Percentiles rank a stretch among this genome's conserved stretches.
phyloP scores from a whole-genome alignment of 805 yeast species.

The Candida koratica region DNA sequence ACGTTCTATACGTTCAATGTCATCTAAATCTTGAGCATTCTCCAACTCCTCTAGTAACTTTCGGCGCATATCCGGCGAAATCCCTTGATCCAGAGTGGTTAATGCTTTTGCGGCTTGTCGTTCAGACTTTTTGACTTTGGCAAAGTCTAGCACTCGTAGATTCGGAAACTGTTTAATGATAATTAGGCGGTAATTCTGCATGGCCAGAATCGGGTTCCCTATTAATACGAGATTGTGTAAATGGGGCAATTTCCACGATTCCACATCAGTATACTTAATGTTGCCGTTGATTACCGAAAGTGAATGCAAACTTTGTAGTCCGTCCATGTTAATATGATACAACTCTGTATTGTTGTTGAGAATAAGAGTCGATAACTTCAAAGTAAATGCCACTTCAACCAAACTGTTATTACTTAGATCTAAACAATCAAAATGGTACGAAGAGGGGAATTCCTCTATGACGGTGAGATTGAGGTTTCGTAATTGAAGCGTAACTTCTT shows the following conservation, averaged over 20 bases:
- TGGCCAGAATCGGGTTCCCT: conserved; percentile 55
- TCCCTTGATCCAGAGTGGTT: conserved; percentile 22
- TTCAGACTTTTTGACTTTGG: conserved; percentile 55
- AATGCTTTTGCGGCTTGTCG: conserved; percentile 40
- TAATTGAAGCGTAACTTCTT: conserved; percentile 32
- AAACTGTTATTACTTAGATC: conserved; percentile 78
- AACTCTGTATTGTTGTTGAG: conserved; percentile 54
- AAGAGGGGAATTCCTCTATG: conserved; percentile 35
- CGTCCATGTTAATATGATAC: conserved; percentile 6
- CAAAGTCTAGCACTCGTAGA: conserved; percentile 63
- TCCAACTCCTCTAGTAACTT: conserved; percentile 51
- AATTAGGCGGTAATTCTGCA: conserved; percentile 54
- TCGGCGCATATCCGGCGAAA: conserved; percentile 22
- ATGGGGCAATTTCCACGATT: conserved; percentile 25
- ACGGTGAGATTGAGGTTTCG: conserved; percentile 30
- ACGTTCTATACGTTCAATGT: conserved; percentile 32
- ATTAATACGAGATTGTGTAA: conserved; percentile 45
- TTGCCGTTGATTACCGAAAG: conserved; percentile 12
- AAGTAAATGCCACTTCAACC: conserved; percentile 42
- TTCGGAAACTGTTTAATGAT: conserved; percentile 61
- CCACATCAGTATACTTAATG: conserved; percentile 9
- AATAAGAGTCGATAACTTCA: conserved; percentile 51
- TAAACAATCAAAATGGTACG: conserved; percentile 42
- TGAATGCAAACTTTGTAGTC: conserved; percentile 7
- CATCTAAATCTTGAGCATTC: conserved; percentile 66